A percentile compares a stretch with the other conserved stretches of the same genome.
phyloP scores from a whole-genome alignment of 495 filamentous ascomycete genomes.

The Trichoderma parareesei region DNA sequence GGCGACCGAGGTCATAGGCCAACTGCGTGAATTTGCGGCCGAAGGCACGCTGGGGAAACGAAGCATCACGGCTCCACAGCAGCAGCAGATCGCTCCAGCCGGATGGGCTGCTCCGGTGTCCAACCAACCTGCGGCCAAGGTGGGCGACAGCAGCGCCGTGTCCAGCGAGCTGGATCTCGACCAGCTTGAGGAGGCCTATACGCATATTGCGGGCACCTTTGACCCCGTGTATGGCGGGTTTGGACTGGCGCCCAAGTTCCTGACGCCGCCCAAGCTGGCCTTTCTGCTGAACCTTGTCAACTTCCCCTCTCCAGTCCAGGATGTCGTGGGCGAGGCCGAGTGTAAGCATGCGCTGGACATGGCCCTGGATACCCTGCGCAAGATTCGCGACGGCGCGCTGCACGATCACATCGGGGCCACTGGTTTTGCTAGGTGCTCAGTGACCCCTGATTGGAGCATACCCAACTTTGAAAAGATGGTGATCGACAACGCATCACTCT shows the following conservation, averaged over 20 bases:
- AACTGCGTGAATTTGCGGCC: constrained; percentile 77
- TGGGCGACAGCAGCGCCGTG: constrained; percentile 24
- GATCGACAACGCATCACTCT: constrained; percentile 84
- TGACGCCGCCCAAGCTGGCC: constrained; percentile 74
- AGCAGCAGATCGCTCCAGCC: constrained; percentile 2
- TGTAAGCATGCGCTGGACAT: constrained; percentile 68
- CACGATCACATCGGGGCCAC: constrained; percentile 80
- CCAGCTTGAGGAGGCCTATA: constrained; percentile 80
- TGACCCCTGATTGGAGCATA: constrained; percentile 83
- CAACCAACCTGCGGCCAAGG: constrained; percentile 7
- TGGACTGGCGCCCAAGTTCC: constrained; percentile 75
- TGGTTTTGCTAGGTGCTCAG: constrained; percentile 84
- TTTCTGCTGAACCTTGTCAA: constrained; percentile 72
- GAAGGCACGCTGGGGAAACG: constrained; percentile 64
- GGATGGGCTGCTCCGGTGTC: neutral
- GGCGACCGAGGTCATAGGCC: constrained; percentile 70
- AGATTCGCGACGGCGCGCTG: constrained; percentile 80
- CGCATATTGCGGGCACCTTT: constrained; percentile 69
- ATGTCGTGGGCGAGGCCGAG: constrained; percentile 79
- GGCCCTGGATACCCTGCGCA: constrained; percentile 71
- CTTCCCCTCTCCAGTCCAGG: constrained; percentile 61
- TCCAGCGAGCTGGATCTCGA: constrained; percentile 70
- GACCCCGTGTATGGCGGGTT: constrained; percentile 74
- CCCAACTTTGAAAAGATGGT: constrained; percentile 99
- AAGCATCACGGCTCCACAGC: constrained; percentile 13